A percentile compares a stretch with the other conserved stretches of the same genome.
phyloP scores from a whole-genome alignment of 768 basidiomycete genomes.

The Hemileccinum impolitum region DNA sequence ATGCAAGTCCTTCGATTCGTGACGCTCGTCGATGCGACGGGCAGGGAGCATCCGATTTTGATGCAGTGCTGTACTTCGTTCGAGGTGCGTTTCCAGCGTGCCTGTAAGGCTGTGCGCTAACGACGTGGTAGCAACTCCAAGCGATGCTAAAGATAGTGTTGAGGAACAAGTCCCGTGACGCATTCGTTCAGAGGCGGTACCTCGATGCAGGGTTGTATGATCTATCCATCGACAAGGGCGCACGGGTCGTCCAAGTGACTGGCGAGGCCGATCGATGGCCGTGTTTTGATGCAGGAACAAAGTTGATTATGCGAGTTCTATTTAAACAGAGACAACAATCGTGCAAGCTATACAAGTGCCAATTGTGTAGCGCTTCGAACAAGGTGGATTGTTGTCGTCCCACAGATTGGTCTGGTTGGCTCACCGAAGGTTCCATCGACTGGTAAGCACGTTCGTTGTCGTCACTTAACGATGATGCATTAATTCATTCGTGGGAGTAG shows the following conservation, averaged over 20 bases:
- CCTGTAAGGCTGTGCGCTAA: neutral
- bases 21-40: constrained; percentile 26
- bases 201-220: constrained; percentile 25
- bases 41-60: constrained; percentile 23
- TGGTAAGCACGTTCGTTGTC: constrained; percentile 10
- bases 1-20: constrained; percentile 19
- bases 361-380: constrained; percentile 21
- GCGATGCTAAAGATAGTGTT: constrained; percentile 18
- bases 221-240: constrained; percentile 22
- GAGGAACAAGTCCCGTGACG: constrained; percentile 14
- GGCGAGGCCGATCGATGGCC: constrained; percentile 23
- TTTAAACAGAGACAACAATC: constrained; percentile 17
- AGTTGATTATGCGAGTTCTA: constrained; percentile 22
- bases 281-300: constrained; percentile 22
- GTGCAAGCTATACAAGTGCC: constrained; percentile 12
- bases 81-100: constrained; percentile 11
- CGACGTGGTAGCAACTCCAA: constrained; percentile 20
- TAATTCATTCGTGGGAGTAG: neutral
- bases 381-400: constrained; percentile 11
- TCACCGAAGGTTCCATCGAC: constrained; percentile 22
- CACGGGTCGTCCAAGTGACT: constrained; percentile 19
- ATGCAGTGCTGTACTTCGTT: constrained; percentile 26
- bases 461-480: neutral
- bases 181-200: constrained; percentile 22
- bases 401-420: constrained; percentile 16